Conservation (phyloP, 2,329 filamentous ascomycete species). For the Teratosphaeria viscida region DNA sequence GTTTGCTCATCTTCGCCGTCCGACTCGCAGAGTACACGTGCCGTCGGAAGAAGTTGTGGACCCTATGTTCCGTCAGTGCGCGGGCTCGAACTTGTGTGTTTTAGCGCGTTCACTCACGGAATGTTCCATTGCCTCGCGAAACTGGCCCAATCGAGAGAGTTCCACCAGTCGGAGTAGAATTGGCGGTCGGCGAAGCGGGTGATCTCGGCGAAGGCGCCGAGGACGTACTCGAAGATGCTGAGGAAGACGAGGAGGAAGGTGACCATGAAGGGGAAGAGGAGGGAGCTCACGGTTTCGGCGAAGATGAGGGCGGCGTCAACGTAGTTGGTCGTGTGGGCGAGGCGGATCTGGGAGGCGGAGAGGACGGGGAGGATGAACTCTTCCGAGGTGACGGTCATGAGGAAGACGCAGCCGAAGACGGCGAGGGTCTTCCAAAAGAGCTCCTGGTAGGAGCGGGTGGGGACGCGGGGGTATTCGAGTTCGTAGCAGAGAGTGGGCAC, state of each 20-base stretch:
- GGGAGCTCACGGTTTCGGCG: conserved; percentile 77
- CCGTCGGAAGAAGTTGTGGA: conserved; percentile 86
- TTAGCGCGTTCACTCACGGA: too few species aligned
- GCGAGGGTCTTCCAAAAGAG: conserved; percentile 78
- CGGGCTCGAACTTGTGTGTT: too few species aligned
- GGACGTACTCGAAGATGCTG: conserved; percentile 94
- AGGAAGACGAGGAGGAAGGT: conserved; percentile 92
- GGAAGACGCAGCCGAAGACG: conserved; percentile 91
- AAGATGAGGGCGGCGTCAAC: conserved; percentile 69
- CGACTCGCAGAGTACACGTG: conserved; percentile 85
- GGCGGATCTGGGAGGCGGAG: conserved; percentile 53
- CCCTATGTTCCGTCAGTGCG: conserved; percentile 23
- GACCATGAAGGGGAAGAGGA: conserved; percentile 95
- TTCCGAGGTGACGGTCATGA: conserved; percentile 81
- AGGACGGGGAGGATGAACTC: conserved; percentile 93
- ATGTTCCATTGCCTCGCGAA: conserved; percentile 29
- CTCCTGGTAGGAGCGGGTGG: conserved; percentile 65
- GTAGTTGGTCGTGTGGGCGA: conserved; percentile 38
- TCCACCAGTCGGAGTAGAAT: conserved; percentile 75
- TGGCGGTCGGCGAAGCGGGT: conserved; percentile 75
- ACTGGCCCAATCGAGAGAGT: conserved; percentile 81
- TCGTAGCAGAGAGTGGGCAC: conserved; percentile 97
- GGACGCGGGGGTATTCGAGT: conserved; percentile 80
- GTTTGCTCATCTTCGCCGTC: conserved; percentile 58
- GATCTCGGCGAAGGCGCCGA: conserved; percentile 90